Percentiles rank a stretch among this genome's conserved stretches.
phyloP scores from a whole-genome alignment of 495 filamentous ascomycete genomes.

The Pseudevernia furfuracea region DNA sequence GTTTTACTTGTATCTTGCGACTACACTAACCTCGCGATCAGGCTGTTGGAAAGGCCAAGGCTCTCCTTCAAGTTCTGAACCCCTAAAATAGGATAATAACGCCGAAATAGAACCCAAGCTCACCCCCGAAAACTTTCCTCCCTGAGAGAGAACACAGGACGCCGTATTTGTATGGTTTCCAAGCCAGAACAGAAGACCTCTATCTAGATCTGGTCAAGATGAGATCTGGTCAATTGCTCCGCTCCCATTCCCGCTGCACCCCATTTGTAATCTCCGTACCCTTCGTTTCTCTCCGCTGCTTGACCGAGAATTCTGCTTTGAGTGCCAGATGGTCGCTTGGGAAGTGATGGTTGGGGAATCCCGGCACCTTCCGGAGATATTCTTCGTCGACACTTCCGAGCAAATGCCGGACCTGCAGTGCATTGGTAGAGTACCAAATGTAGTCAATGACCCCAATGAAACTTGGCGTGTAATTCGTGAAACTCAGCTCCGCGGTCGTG shows the following conservation, averaged over 20 bases:
- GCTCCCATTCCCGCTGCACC: conserved; percentile 40
- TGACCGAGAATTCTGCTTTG: conserved; percentile 85
- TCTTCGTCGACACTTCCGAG: conserved; percentile 87
- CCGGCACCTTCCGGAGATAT: conserved; percentile 82
- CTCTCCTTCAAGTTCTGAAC: conserved; percentile 4
- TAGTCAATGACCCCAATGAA: conserved; percentile 93
- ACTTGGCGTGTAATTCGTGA: conserved; percentile 91
- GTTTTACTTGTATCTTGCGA: neutral
- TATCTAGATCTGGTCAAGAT: conserved; percentile 2
- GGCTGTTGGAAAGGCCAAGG: neutral
- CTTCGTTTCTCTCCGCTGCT: conserved; percentile 77
- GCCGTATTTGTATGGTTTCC: conserved; percentile 17
- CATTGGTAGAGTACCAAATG: conserved; percentile 92
- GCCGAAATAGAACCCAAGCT: conserved; percentile 2
- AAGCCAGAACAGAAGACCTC: conserved; percentile 15
- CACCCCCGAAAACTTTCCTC: neutral
- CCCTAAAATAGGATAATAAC: conserved; percentile 7
- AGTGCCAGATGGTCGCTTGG: conserved; percentile 94
- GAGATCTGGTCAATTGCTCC: conserved; percentile 35
- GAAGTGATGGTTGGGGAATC: conserved; percentile 96
- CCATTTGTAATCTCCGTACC: conserved; percentile 57
- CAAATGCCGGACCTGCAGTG: conserved; percentile 75
- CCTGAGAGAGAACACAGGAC: conserved; percentile 1
- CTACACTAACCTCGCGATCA: neutral
- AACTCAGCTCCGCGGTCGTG: conserved; percentile 69